Base-by-base conservation (phyloP, 352 stramenopile genomes). In the Pythium aphanidermatum region DNA sequence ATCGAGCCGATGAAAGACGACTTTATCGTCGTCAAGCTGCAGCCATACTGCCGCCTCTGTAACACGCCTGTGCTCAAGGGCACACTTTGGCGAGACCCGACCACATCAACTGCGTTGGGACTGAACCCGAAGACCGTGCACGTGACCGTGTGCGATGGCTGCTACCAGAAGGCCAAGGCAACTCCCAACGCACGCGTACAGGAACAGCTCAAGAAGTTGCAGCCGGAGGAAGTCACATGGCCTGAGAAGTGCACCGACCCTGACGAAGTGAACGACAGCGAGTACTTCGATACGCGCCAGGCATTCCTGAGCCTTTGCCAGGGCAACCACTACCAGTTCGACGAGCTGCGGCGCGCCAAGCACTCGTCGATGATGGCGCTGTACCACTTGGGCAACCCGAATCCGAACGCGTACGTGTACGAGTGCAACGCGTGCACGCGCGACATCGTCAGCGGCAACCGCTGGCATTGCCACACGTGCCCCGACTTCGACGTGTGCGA, bases 351-450 rank as follows among this genome's bases (percentile, higher is more conserved):
- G 19, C 79, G 97, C 36, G 97, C 96, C 1, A 99, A 99, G 65
- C 96, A 99, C 70, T 98, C 95, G 52, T 98, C 92, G 2, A 99
- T 99, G 96, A 99, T 99, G 96, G 95, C 98, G 21, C 57, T 99
- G 32, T 99, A 98, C 68, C 96, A 99, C 63, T 67, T 99, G 19
- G 96, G 97, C 59, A 99, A 99, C 47, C 89, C 96, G 39, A 91
- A 86, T 32, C 70, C 79, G 41, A 95, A 91, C 40, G 82, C 75
- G 10, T 92, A 91, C 46, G 73, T 93, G 38, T 92, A 92, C 48
- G 76, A 87, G 53, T 91, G 83, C 71, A 91, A 92, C 41, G 48
- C 77, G 17, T 96, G 86, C 55, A 89, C 75, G 10, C 66, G 73
- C 14, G 79, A 93, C 37, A 95, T 95, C 51, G 67, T 88, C 13